Evolutionary conservation across 2,329 filamentous ascomycete genomes (phyloP), one percentile per base, ranked within the genome.

Genomic region (Aspergillus pseudotamarii): DNA sequence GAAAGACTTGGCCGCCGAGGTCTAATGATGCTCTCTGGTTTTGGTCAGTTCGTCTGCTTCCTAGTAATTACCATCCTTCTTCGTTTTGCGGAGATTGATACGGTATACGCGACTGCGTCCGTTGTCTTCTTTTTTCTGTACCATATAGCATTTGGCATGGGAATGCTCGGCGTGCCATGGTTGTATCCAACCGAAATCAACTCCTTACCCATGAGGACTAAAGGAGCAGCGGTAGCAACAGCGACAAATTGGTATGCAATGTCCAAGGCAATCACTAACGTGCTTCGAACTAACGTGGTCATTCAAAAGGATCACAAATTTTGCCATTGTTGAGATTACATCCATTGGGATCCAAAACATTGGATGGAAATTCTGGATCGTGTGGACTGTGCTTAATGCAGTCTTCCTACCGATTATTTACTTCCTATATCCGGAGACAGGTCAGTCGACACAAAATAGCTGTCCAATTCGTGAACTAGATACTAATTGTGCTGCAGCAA

Each of bases 351-450:
- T 50, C 12, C 46, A 50, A 10, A 50, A 28, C 14, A 16, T 50
- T 11, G 46, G 46, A 3, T 38, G 36, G 36, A 19, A 19, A 38
- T 71, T 80, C 65, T 82, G 79, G 69, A 80, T 83, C 53, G 78
- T 80, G 19, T 82, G 77, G 78, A 78, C 73, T 0, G 72, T 81
- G 2, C 75, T 81, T 67, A 83, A 84, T 63, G 79, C 75, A 6
- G 68, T 71, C 3, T 85, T 85, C 66, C 73, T 86, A 0, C 83
- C 83, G 0, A 76, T 81, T 10, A 75, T 83, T 11, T 83, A 83
- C 67, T 73, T 78, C 54, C 68, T 78, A 36, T 78, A 78, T 50
- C 75, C 76, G 0, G 74, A 78, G 48, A 77, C 75, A 57, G 67
- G 69, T 72, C 2, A 14, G 36, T 38, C 2, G 14, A 19, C 14